These are phyloP conservation scores for Musa schizocarpa DNA, from an alignment of 176 grass and related monocot genomes.

Conservation along the genomic window DNA sequence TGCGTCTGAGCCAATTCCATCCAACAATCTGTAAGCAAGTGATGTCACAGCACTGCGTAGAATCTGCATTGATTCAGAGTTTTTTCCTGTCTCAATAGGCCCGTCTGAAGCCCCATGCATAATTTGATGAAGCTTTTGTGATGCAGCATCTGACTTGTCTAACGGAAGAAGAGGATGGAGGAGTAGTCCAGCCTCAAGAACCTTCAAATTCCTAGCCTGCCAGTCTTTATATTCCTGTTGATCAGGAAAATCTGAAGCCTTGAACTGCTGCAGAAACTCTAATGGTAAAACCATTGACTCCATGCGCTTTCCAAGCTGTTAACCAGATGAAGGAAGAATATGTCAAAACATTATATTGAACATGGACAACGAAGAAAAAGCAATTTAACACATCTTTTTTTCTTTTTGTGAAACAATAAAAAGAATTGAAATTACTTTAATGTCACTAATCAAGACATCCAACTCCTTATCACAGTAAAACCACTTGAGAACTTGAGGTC, in stretches of 20 bases:
- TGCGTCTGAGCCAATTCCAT: constrained; percentile 65
- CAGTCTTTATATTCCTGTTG: constrained; percentile 68
- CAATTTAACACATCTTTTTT: background rate
- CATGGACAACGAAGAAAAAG: background rate
- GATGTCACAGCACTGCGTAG: constrained; percentile 62
- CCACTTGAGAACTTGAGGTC: background rate
- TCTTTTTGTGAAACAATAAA: background rate
- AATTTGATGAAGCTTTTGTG: constrained; percentile 61
- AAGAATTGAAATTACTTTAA: background rate
- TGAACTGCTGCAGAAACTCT: constrained; percentile 94
- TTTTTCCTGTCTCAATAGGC: constrained; percentile 81
- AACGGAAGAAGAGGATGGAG: constrained; percentile 63
- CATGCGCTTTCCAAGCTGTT: constrained; percentile 66
- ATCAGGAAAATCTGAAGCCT: constrained; percentile 73
- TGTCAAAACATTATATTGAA: background rate
- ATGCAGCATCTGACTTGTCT: constrained; percentile 56
- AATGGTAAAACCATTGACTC: constrained; percentile 87
- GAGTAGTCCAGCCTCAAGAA: constrained; percentile 85
- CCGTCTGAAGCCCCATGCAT: constrained; percentile 52
- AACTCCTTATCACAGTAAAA: background rate
- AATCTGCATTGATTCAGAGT: constrained; percentile 82
- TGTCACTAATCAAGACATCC: background rate
- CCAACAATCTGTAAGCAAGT: constrained; percentile 54
- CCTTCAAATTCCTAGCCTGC: constrained; percentile 66
- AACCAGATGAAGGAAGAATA: constrained; percentile 1